These are phyloP conservation scores for Penicillium antarcticum DNA, from an alignment of 495 filamentous ascomycete genomes.

Conservation along the genomic window DNA sequence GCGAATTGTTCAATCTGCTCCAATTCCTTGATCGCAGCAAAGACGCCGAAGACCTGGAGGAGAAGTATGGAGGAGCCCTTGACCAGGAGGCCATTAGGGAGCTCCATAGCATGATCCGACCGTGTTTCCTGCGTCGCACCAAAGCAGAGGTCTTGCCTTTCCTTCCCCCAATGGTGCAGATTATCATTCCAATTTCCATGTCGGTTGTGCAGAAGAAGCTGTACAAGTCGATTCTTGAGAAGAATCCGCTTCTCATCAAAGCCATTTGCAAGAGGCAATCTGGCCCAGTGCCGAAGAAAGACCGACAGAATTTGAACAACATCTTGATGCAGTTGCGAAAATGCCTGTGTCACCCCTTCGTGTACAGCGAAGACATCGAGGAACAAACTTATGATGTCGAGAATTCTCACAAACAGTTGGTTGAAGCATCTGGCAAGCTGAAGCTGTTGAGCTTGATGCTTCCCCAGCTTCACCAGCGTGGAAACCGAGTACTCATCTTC, in stretches of 20 bases:
- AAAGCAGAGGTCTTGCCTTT: constrained; percentile 87
- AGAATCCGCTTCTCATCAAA: constrained; percentile 84
- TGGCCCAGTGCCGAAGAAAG: constrained; percentile 54
- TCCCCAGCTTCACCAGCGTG: constrained; percentile 82
- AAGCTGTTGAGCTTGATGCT: constrained; percentile 84
- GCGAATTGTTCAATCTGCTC: constrained; percentile 91
- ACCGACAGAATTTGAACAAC: constrained; percentile 80
- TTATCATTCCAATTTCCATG: constrained; percentile 94
- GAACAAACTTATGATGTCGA: constrained; percentile 57
- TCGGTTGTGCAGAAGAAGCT: constrained; percentile 87
- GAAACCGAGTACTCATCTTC: constrained; percentile 91
- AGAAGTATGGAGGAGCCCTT: constrained; percentile 64
- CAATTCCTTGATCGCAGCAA: constrained; percentile 79
- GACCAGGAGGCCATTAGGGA: constrained; percentile 75
- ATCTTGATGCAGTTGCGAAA: constrained; percentile 95
- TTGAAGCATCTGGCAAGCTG: constrained; percentile 91
- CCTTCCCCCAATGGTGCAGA: constrained; percentile 86
- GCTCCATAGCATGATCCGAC: constrained; percentile 81
- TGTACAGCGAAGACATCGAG: constrained; percentile 86
- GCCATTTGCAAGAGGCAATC: constrained; percentile 70
- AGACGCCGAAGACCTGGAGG: constrained; percentile 69
- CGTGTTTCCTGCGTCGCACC: constrained; percentile 78
- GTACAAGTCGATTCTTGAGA: constrained; percentile 87
- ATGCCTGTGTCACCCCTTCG: constrained; percentile 91
- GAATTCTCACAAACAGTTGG: constrained; percentile 68